These are phyloP conservation scores for Pleurotus citrinopileatus DNA, from an alignment of 768 basidiomycete species.

Conservation along the genomic window DNA sequence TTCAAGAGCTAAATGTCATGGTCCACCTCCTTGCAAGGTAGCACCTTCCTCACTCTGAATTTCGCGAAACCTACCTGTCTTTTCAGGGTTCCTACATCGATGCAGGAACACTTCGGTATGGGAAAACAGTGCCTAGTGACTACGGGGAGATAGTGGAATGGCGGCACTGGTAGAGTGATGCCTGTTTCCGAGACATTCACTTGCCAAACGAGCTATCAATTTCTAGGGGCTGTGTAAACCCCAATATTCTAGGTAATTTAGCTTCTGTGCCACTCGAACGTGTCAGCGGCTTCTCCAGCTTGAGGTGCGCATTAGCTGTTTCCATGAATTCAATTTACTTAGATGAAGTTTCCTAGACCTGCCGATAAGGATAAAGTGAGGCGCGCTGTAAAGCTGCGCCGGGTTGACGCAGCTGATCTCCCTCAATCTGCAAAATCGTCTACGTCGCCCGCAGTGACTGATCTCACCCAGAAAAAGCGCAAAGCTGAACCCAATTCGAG, in stretches of 20 bases:
- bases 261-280: conserved; percentile 37
- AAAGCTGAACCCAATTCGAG: conserved; percentile 29
- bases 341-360: conserved; percentile 29
- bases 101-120: conserved; percentile 66
- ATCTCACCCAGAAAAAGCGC: conserved; percentile 41
- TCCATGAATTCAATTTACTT: not conserved
- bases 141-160: conserved; percentile 69
- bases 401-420: conserved; percentile 56
- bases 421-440: conserved; percentile 39
- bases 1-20: conserved; percentile 66
- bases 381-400: conserved; percentile 50
- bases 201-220: too few relatives aligned
- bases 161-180: conserved; percentile 63
- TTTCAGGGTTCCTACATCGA: conserved; percentile 44
- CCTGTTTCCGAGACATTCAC: not conserved
- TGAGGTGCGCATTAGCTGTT: too few relatives aligned
- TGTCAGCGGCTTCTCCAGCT: conserved; percentile 47
- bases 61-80: not conserved
- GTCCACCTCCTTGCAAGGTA: conserved; percentile 55
- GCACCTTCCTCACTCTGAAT: not conserved
- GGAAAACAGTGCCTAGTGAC: conserved; percentile 37
- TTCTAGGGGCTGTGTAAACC: conserved; percentile 70
- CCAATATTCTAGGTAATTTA: conserved; percentile 49
- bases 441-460: conserved; percentile 12
- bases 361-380: conserved; percentile 65